Evolutionary conservation across 176 grass and related monocot species (phyloP), one percentile per base, ranked within the genome.

Genomic region (Avena eriantha): DNA sequence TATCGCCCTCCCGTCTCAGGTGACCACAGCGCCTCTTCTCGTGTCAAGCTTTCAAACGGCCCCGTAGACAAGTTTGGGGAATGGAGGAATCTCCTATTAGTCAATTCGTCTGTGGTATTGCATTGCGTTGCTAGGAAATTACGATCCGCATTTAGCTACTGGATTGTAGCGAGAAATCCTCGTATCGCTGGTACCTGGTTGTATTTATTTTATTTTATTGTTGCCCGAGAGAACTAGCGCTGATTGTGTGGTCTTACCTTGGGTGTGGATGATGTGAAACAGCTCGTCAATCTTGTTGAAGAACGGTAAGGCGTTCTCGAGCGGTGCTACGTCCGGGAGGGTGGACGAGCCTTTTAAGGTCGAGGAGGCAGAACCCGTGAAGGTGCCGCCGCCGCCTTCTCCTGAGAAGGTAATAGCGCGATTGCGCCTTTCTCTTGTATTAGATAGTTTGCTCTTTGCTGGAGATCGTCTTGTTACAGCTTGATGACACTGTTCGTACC

Each of bases 281-380:
- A 93, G 91, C 79, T 81, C 86, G 17, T 68, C 84, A 17, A 60
- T 56, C 41, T 29, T 94, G 59, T 70, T 91, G 76, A 90, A 81
- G 51, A 89, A 89, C 75, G 86, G 61, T 16, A 92, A 82, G 85
- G 80, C 80, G 33, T 91, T 92, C 77, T 92, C 81, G 18, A 92
- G 78, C 19, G 88, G 89, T 45, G 86, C 85, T 21, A 83, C 83
- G 8, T 73, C 81, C 10, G 89, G 80, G 71, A 79, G 46, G 14
- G 67, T 91, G 3, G 90, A 94, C n/a, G 90, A 95, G 35, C 90
- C 92, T n/a, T 92, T 92, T 35, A 92, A 94, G 75, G 92, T 98
- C 67, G 90, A 94, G 78, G 93, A 98, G 87, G 92, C 93, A 33
- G 90, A 95, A 57, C 92, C 92, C 1, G 66, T 94, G 33, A 94